These are phyloP conservation scores for Parathielavia appendiculata DNA, from an alignment of 495 filamentous ascomycete species.

Conservation along the genomic window DNA sequence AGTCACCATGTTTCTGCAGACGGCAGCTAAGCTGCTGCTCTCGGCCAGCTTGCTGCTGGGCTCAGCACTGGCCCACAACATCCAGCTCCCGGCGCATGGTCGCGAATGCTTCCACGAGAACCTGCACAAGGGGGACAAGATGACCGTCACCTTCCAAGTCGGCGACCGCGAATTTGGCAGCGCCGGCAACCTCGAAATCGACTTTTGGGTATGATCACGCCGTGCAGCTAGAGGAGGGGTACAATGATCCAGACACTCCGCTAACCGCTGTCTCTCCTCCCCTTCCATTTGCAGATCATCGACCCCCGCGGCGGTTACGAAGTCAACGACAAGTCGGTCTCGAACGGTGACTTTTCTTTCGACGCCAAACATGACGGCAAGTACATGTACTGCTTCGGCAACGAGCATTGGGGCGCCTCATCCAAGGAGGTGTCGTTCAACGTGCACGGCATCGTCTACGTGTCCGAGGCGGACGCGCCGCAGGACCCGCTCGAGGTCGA, in stretches of 20 bases:
- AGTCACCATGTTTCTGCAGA: slow-evolving; percentile 30
- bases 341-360: slow-evolving; percentile 91
- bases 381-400: slow-evolving; percentile 97
- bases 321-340: slow-evolving; percentile 69
- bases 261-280: no score
- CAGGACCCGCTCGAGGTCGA: slow-evolving; percentile 88
- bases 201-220: slow-evolving; percentile 81
- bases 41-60: slow-evolving; percentile 59
- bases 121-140: slow-evolving; percentile 88
- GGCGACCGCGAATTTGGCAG: slow-evolving; percentile 94
- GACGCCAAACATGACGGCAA: slow-evolving; percentile 78
- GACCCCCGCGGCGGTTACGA: slow-evolving; percentile 70
- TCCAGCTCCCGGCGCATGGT: slow-evolving; percentile 84
- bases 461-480: slow-evolving; percentile 76
- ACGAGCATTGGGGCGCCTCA: slow-evolving; percentile 87
- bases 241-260: no score
- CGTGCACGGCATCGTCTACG: slow-evolving; percentile 97
- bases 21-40: slow-evolving; percentile 54
- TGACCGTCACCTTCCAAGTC: slow-evolving; percentile 98
- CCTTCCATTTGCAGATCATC: slow-evolving; percentile 58
- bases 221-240: no score
- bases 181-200: slow-evolving; percentile 90
- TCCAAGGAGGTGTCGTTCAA: slow-evolving; percentile 98
- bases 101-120: slow-evolving; percentile 96
- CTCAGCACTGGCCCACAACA: slow-evolving; percentile 76